These are phyloP conservation scores for Tolypocladium tundrense DNA, from an alignment of 2,329 filamentous ascomycete genomes.

Conservation along the genomic window DNA sequence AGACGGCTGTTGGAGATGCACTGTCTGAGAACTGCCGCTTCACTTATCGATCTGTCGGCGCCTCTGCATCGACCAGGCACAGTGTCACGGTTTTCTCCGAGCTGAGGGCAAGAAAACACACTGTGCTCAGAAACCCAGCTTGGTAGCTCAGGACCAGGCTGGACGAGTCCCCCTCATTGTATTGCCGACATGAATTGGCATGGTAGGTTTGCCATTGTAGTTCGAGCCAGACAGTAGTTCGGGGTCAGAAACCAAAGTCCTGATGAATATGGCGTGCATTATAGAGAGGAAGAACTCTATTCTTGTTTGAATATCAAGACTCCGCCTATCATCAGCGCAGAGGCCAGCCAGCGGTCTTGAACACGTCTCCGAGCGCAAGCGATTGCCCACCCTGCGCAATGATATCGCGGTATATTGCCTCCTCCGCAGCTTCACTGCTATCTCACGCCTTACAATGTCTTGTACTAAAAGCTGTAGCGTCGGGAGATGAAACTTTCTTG, in stretches of 20 bases:
- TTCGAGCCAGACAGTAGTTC: not conserved
- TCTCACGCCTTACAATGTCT: not conserved
- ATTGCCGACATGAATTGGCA: not conserved
- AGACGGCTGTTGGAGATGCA: no score
- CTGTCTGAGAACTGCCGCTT: not conserved
- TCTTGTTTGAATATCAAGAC: no score
- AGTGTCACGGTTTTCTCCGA: not conserved
- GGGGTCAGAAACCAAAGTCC: no score
- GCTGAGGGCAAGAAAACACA: not conserved
- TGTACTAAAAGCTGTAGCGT: not conserved
- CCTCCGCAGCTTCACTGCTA: not conserved
- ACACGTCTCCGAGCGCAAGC: not conserved
- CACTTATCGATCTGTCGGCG: not conserved
- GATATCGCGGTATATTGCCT: not conserved
- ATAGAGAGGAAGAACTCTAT: no score
- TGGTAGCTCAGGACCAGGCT: not conserved
- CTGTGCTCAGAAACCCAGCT: not conserved
- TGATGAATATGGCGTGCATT: no score
- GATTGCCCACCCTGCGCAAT: not conserved
- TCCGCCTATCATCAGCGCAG: no score
- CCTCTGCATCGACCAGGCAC: not conserved
- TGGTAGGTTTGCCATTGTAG: not conserved
- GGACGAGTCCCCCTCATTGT: not conserved
- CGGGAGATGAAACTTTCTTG: not conserved
- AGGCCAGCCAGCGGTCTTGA: no score